Base-by-base conservation (phyloP, 345 rosid species). In the Gossypium sturtianum region DNA sequence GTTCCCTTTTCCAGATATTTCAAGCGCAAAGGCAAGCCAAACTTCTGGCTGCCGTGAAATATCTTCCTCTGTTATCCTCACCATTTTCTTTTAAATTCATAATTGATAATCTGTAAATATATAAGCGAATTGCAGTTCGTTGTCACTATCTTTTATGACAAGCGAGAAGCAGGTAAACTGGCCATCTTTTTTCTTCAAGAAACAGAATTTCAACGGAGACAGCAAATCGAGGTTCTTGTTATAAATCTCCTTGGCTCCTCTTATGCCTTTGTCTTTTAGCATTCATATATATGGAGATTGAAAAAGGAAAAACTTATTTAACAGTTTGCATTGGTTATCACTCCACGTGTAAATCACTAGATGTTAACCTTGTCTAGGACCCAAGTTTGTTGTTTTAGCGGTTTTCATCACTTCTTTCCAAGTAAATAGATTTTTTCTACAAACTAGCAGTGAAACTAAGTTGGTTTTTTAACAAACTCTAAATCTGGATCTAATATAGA, bases 381-480 rank as follows among this genome's bases (percentile, higher is more conserved):
- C 23, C 27, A 56, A 56, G 25, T 23, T 58, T 58, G 15, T 58
- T 23, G 15, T 64, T 63, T 63, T 38, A 63, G 49, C 2, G 38
- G 13, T 63, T 64, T n/a, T 64, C 68, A 38, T 64, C 68, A 38
- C 68, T 64, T 38, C 25, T 16, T 64, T 64, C 49, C 41, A 64
- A 41, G 49, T n/a, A 64, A n/a, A 41, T 63, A 38, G 48, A n/a
- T 41, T 25, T n/a, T 43, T 64, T 64, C 48, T 64, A 41, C 25
- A 41, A 64, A 58, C 38, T 34, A 41, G 68, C 68, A 64, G 2
- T 10, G 13, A n/a, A 64, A n/a, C 15, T 9, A n/a, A n/a, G 20
- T 59, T 23, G 38, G 48, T 29, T n/a, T 63, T 57, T 38, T 41
- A 17, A 41, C 68, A 3, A 41, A 64, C 15, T 23, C 4, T 59